Evolutionary conservation across 352 stramenopile genomes (phyloP), one percentile per base, ranked within the genome.

Genomic region (Pythium phragmiticola): DNA sequence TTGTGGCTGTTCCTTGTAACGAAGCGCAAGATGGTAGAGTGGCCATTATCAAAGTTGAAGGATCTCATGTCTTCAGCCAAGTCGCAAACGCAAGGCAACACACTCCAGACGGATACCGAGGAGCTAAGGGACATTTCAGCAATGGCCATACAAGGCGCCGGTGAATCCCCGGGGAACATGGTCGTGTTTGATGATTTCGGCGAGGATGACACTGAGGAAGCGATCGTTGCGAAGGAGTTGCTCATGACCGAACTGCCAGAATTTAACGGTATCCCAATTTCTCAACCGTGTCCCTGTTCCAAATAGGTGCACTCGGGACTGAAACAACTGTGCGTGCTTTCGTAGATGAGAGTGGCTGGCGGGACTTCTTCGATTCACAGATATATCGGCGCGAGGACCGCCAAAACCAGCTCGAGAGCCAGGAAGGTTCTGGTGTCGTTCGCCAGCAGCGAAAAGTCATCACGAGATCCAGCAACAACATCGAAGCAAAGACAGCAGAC

Each of bases 361-460:
- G 73, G 7, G 61, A 80, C 30, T 83, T 83, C 61, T 83, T 83
- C 48, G 75, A 83, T 42, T 74, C 73, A 5, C 61, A 80, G 23
- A 83, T 83, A 55, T 83, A 83, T 51, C 60, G 64, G 68, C 66
- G 57, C 30, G 66, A 42, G 46, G 57, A 36, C 30, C 60, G 17
- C 19, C 43, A 16, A 43, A 61, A 64, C 69, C 63, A 61, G 49
- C 42, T 34, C 43, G 50, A 78, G 65, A 12, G 62, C 51, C 13
- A 36, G 8, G 17, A 50, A 54, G 28, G 7, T 47, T 50, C 48
- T n/a, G 26, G 7, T 6, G 19, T 26, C 2, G 12, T 39, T 51
- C 57, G 37, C n/a, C 23, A 21, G 48, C 36, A 41, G 13, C 57
- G 57, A 28, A 57, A 23, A 19, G 14, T 65, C 17, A 51, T 65